Conservation (phyloP, 176 grass and related monocot species). For the Aegilops longissima region DNA sequence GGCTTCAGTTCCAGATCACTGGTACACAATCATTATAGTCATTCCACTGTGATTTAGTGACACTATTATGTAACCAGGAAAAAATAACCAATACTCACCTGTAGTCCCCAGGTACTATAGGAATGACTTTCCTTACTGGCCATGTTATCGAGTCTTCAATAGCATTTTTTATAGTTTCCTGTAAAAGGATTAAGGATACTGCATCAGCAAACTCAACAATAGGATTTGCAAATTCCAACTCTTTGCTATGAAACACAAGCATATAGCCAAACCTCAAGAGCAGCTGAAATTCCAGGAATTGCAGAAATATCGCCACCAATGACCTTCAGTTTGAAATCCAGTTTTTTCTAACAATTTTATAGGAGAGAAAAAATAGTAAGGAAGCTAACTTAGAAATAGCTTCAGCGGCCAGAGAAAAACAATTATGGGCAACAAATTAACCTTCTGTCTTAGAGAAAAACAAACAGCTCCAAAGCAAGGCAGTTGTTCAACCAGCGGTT, state of each 20-base stretch:
- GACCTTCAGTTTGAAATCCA: conserved; percentile 94
- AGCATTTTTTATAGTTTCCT: conserved; percentile 95
- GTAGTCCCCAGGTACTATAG: conserved; percentile 95
- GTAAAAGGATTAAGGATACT: conserved; percentile 31
- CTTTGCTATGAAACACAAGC: conserved; percentile 4
- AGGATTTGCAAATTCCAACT: conserved; percentile 10
- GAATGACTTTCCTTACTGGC: conserved; percentile 93
- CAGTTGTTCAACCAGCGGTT: conserved; percentile 71
- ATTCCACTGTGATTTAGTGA: conserved; percentile 17
- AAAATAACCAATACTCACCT: conserved; percentile 50
- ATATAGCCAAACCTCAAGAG: conserved; percentile 66
- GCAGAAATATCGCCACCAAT: conserved; percentile 88
- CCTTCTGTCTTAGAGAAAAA: conserved; percentile 96
- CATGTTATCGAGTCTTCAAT: conserved; percentile 93
- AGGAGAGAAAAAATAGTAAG: neutral
- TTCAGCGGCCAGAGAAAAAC: neutral
- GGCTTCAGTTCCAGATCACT: conserved; percentile 97
- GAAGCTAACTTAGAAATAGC: neutral
- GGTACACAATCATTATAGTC: conserved; percentile 15
- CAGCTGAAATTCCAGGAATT: conserved; percentile 91
- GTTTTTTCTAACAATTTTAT: conserved; percentile 72
- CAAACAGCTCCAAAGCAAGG: conserved; percentile 97
- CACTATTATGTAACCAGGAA: conserved; percentile 1
- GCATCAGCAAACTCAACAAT: conserved; percentile 14
- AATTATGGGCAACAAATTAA: conserved; percentile 25